Evolutionary conservation across 352 stramenopile genomes (phyloP).

Genomic region (Phytophthora macrochlamydospora): DNA sequence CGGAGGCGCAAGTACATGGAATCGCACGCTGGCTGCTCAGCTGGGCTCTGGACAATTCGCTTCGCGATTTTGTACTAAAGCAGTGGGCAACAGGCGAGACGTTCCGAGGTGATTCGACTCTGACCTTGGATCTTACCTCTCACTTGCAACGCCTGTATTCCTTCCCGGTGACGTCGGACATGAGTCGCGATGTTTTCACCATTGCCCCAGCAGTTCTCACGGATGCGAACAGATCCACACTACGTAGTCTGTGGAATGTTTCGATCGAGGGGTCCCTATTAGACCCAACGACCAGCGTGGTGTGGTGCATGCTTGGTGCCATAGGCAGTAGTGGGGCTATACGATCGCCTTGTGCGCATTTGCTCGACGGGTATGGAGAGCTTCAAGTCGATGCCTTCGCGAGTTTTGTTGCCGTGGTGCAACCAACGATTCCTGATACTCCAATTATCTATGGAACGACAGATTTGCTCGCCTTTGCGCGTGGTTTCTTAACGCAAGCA

Average conservation of each 20-base stretch:
- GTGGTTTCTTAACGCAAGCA: constrained; percentile 41
- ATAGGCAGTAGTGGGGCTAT: constrained; percentile 10
- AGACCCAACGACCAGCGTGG: constrained; percentile 42
- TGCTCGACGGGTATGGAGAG: constrained; percentile 47
- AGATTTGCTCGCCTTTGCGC: constrained; percentile 43
- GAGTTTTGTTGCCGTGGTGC: constrained; percentile 37
- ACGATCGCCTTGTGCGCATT: constrained; percentile 29
- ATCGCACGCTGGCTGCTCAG: constrained; percentile 58
- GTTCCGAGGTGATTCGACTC: constrained; percentile 34
- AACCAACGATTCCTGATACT: constrained; percentile 27
- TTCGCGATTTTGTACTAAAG: constrained; percentile 48
- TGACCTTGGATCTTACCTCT: constrained; percentile 30
- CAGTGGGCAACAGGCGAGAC: constrained; percentile 59
- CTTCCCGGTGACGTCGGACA: constrained; percentile 15
- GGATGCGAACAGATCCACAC: constrained; percentile 12
- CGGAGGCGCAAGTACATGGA: constrained; percentile 40
- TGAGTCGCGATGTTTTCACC: constrained; percentile 21
- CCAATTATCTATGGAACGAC: constrained; percentile 24
- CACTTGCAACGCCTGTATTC: constrained; percentile 36
- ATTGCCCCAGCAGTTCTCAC: constrained; percentile 9
- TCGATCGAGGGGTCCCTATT: constrained; percentile 41
- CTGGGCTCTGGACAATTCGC: constrained; percentile 47
- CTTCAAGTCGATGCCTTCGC: constrained; percentile 27
- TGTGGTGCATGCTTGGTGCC: constrained; percentile 53
- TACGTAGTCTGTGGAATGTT: constrained; percentile 55